phyloP scores from a whole-genome alignment of 306 rosid genomes.

The Trifolium fragiferum region DNA sequence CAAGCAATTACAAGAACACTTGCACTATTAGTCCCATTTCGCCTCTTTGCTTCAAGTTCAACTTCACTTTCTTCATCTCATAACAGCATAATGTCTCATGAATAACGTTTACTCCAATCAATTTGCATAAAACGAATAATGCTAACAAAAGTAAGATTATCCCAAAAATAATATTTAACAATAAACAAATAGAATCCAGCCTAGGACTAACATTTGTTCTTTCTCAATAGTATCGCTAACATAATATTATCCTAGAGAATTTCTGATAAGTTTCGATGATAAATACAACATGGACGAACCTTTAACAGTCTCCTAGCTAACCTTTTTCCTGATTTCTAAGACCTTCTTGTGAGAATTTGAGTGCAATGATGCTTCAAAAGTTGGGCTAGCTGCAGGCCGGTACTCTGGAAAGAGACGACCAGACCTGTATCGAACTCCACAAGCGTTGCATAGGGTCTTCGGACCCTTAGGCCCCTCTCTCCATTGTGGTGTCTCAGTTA shows the following conservation, averaged over 20 bases:
- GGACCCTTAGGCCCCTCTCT: slow-evolving; percentile 89
- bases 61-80: slow-evolving; percentile 7
- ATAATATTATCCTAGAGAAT: slow-evolving; percentile 46
- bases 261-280: slow-evolving; percentile 43
- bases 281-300: slow-evolving; percentile 43
- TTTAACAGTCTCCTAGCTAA: slow-evolving; percentile 29
- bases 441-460: slow-evolving; percentile 86
- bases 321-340: slow-evolving; percentile 69
- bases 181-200: slow-evolving; percentile 53
- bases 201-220: slow-evolving; percentile 49
- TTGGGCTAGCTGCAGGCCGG: slow-evolving; percentile 86
- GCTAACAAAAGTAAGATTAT: slow-evolving; percentile 44
- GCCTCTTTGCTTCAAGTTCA: not conserved
- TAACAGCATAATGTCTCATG: slow-evolving; percentile 13
- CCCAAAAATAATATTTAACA: slow-evolving; percentile 36
- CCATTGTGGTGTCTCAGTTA: slow-evolving; percentile 87
- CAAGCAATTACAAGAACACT: not conserved
- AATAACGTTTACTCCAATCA: slow-evolving; percentile 13
- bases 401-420: slow-evolving; percentile 87
- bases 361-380: slow-evolving; percentile 66
- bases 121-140: slow-evolving; percentile 52
- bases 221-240: slow-evolving; percentile 43
- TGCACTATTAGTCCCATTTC: not conserved
- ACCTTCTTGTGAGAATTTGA: slow-evolving; percentile 88
- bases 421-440: slow-evolving; percentile 85